Conservation (phyloP, 345 rosid species). For the Mangifera indica region DNA sequence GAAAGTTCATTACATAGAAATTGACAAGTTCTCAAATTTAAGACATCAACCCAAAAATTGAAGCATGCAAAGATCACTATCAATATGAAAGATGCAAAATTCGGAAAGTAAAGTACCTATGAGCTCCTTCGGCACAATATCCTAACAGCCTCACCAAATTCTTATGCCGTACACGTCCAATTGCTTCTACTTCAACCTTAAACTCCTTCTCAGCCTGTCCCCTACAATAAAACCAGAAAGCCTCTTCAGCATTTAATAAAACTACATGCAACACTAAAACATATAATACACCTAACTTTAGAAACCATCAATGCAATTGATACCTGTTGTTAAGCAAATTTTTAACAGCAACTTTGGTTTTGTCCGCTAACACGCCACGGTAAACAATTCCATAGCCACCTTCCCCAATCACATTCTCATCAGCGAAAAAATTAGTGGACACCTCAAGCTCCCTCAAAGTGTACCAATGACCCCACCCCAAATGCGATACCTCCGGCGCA, state of each 20-base stretch:
- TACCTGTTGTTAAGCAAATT: constrained; percentile 88
- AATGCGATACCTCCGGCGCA: constrained; percentile 92
- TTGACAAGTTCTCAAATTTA: neutral
- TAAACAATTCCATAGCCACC: constrained; percentile 98
- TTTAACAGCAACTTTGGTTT: constrained; percentile 71
- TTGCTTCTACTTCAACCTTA: constrained; percentile 95
- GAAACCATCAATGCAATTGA: neutral
- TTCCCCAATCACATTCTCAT: constrained; percentile 89
- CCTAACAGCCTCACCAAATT: constrained; percentile 93
- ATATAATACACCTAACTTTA: neutral
- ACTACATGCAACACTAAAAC: constrained; percentile 16
- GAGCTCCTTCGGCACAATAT: constrained; percentile 97
- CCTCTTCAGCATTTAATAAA: neutral
- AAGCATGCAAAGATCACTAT: constrained; percentile 9
- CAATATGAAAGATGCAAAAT: constrained; percentile 8
- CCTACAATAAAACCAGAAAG: constrained; percentile 27
- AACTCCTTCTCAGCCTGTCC: constrained; percentile 99
- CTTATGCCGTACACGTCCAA: constrained; percentile 92
- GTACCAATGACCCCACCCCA: constrained; percentile 99
- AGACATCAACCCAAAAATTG: constrained; percentile 1
- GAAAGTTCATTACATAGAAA: neutral
- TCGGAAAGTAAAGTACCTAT: constrained; percentile 45
- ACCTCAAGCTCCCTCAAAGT: constrained; percentile 89
- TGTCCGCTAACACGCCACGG: constrained; percentile 68
- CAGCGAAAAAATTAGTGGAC: constrained; percentile 67